These are phyloP conservation scores for Penicillium herquei DNA, from an alignment of 495 filamentous ascomycete genomes.

Conservation along the genomic window DNA sequence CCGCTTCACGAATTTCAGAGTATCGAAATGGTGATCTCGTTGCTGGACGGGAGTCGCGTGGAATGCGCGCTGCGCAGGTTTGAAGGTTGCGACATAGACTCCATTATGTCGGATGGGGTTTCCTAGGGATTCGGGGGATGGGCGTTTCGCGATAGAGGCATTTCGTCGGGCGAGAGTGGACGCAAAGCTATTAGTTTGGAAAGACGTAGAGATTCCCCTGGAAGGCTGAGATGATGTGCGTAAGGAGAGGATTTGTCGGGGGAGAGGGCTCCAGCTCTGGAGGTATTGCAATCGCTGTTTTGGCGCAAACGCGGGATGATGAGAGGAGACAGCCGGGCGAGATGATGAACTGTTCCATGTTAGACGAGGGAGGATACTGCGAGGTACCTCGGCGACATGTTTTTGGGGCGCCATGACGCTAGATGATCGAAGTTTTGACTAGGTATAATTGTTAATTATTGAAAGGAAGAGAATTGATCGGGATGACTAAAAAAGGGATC, in stretches of 20 bases:
- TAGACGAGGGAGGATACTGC: constrained; percentile 42
- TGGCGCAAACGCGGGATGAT: constrained; percentile 28
- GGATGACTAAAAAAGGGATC: constrained; percentile 20
- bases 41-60: constrained; percentile 59
- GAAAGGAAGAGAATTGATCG: constrained; percentile 10
- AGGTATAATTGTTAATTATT: neutral
- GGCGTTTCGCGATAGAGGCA: constrained; percentile 11
- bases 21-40: constrained; percentile 96
- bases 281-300: constrained; percentile 22
- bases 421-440: constrained; percentile 1
- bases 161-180: constrained; percentile 24
- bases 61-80: constrained; percentile 56
- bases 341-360: constrained; percentile 45
- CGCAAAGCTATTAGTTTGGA: constrained; percentile 11
- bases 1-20: constrained; percentile 91
- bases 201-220: constrained; percentile 22
- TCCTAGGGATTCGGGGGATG: constrained; percentile 18
- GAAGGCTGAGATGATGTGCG: constrained; percentile 15
- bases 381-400: constrained; percentile 38
- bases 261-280: constrained; percentile 24
- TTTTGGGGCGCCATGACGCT: constrained; percentile 36
- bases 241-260: constrained; percentile 22
- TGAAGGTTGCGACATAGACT: constrained; percentile 45
- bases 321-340: constrained; percentile 32
- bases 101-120: constrained; percentile 46